Conservation (phyloP, 2,329 filamentous ascomycete species). For the Periconia sp. region DNA sequence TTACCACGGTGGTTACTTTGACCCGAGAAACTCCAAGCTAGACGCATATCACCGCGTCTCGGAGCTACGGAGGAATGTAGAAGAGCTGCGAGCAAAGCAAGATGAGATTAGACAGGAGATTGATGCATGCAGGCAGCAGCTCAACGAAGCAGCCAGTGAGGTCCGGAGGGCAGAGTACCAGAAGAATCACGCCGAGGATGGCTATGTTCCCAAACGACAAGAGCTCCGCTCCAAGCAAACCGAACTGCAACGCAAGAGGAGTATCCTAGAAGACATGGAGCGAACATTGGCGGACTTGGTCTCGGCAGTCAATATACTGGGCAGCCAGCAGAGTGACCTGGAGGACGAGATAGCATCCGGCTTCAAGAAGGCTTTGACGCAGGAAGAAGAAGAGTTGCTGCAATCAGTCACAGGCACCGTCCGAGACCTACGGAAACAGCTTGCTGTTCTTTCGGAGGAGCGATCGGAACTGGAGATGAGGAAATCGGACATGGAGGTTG, state of each 20-base stretch:
- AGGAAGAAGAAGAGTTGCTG: slow-evolving; percentile 79
- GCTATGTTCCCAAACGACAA: slow-evolving; percentile 76
- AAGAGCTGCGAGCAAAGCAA: slow-evolving; percentile 65
- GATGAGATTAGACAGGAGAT: slow-evolving; percentile 69
- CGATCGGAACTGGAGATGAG: slow-evolving; percentile 76
- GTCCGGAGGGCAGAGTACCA: slow-evolving; percentile 81
- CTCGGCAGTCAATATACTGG: slow-evolving; percentile 57
- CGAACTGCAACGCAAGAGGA: slow-evolving; percentile 71
- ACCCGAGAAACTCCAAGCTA: slow-evolving; percentile 82
- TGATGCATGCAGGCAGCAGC: slow-evolving; percentile 81
- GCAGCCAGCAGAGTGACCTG: slow-evolving; percentile 73
- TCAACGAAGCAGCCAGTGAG: slow-evolving; percentile 82
- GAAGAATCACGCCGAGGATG: slow-evolving; percentile 74
- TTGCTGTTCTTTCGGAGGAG: slow-evolving; percentile 71
- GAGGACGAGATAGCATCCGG: slow-evolving; percentile 80
- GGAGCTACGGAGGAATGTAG: slow-evolving; percentile 74
- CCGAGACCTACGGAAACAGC: slow-evolving; percentile 74
- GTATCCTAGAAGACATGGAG: slow-evolving; percentile 73
- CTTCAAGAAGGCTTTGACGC: slow-evolving; percentile 86
- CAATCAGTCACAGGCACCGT: slow-evolving; percentile 69
- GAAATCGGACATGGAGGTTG: slow-evolving; percentile 82
- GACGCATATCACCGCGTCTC: slow-evolving; percentile 77
- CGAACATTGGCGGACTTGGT: slow-evolving; percentile 68
- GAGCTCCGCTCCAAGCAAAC: slow-evolving; percentile 76
- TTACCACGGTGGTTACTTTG: slow-evolving; percentile 91